phyloP scores from a whole-genome alignment of 306 rosid genomes.

The Medicago arabica region DNA sequence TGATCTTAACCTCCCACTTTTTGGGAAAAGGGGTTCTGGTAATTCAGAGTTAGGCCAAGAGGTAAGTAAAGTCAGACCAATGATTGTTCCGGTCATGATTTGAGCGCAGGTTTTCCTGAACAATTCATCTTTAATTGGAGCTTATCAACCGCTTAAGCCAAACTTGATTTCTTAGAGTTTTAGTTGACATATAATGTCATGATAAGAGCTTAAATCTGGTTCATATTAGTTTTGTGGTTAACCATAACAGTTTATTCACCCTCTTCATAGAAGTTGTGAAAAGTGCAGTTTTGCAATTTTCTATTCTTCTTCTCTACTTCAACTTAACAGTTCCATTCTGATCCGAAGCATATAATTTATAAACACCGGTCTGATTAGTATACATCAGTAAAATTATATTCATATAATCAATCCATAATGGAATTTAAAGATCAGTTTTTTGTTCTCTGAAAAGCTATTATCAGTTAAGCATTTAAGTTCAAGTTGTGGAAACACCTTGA shows the following conservation, averaged over 20 bases:
- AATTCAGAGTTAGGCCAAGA: neutral
- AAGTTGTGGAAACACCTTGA: neutral
- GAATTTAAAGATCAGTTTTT: constrained; percentile 7
- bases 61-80: neutral
- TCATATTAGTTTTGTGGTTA: no score
- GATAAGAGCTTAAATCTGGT: no score
- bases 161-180: constrained; percentile 19
- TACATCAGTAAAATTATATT: neutral
- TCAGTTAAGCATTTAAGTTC: constrained; percentile 1
- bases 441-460: neutral
- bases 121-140: neutral
- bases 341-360: no score
- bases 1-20: neutral
- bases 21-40: neutral
- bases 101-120: neutral
- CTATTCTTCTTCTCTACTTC: constrained; percentile 26
- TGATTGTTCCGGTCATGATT: neutral
- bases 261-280: constrained; percentile 20
- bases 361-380: neutral
- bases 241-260: neutral
- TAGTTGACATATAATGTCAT: no score
- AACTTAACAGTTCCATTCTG: neutral
- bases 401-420: neutral
- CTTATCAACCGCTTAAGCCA: neutral
- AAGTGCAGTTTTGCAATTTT: neutral